phyloP scores from a whole-genome alignment of 768 basidiomycete species.

The Lactarius indigo region DNA sequence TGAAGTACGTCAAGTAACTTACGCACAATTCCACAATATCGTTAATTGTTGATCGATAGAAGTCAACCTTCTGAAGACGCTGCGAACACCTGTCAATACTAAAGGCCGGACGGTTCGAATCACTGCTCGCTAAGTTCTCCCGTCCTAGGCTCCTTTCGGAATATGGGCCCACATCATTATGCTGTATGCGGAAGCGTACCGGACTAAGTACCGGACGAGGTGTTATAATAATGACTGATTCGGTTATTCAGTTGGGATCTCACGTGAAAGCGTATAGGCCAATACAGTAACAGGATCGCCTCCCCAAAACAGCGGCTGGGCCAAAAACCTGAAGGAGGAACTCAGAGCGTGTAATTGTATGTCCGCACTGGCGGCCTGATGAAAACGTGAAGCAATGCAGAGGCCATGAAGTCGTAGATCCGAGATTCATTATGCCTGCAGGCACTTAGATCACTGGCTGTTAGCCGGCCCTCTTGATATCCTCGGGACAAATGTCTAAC shows the following conservation, averaged over 20 bases:
- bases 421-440: not conserved
- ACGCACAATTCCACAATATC: conserved; percentile 1
- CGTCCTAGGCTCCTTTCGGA: conserved; percentile 12
- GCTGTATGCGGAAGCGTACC: not conserved
- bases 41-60: not conserved
- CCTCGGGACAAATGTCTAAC: not conserved
- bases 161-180: not conserved
- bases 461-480: not conserved
- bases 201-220: not conserved
- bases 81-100: not conserved
- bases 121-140: not conserved
- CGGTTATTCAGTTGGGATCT: not conserved
- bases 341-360: not conserved
- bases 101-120: not conserved
- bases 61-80: not conserved
- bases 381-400: not conserved
- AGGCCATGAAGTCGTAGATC: not conserved
- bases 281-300: not conserved
- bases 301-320: not conserved
- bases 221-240: not conserved
- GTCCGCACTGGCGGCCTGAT: not conserved
- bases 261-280: not conserved
- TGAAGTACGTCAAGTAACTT: conserved; percentile 7
- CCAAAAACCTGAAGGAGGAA: not conserved
- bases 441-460: not conserved